A percentile compares a stretch with the other conserved stretches of the same genome.
These are phyloP conservation scores for Calocybe cyanea DNA, from an alignment of 768 basidiomycete species.

Conservation along the genomic window DNA sequence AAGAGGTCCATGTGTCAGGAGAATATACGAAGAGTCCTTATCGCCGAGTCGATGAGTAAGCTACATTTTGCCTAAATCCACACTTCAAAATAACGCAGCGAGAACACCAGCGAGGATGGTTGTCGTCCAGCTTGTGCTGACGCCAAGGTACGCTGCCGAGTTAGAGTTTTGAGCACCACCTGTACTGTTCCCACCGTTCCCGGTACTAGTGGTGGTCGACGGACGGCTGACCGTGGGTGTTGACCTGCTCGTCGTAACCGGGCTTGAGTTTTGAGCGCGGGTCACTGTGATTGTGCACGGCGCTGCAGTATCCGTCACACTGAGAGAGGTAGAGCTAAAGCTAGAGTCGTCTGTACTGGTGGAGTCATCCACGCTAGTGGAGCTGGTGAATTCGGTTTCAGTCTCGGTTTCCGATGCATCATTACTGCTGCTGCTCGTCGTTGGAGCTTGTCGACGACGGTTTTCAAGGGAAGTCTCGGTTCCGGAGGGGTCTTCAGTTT, in stretches of 20 bases:
- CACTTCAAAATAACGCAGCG: not conserved
- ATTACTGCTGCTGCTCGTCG: too few species aligned
- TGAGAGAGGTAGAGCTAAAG: not conserved
- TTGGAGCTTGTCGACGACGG: not conserved
- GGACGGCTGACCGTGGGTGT: too few species aligned
- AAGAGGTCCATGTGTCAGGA: too few species aligned
- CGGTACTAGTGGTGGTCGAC: not conserved
- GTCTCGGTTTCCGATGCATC: too few species aligned
- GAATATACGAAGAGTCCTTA: too few species aligned
- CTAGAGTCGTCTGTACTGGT: not conserved
- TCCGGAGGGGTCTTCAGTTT: too few species aligned
- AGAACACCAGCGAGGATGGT: not conserved
- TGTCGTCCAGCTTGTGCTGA: not conserved
- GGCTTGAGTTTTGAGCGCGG: not conserved
- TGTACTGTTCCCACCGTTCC: too few species aligned
- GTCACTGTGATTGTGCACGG: slow-evolving; percentile 5
- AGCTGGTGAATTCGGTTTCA: not conserved
- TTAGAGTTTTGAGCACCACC: not conserved
- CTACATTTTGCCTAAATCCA: not conserved
- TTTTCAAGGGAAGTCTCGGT: too few species aligned
- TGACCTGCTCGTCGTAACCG: too few species aligned
- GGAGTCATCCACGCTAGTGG: not conserved
- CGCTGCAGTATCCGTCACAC: not conserved
- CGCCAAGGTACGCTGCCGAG: not conserved
- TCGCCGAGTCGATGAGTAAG: too few species aligned